These are phyloP conservation scores for Yarrowia sp. DNA, from an alignment of 805 yeast species.

Conservation along the genomic window DNA sequence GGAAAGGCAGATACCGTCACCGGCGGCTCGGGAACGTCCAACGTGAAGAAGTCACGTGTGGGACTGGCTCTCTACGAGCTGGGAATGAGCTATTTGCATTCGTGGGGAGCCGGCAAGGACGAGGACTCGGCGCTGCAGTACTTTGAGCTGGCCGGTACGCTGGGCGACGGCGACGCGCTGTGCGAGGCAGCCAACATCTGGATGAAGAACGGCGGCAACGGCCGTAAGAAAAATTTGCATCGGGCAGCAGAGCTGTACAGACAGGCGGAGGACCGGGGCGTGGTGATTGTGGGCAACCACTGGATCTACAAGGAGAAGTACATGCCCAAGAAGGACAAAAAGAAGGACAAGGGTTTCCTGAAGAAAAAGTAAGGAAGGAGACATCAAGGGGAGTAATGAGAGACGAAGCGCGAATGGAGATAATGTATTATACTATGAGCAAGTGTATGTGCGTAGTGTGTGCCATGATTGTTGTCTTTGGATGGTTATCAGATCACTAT, in stretches of 20 bases:
- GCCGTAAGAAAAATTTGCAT: slow-evolving; percentile 62
- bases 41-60: slow-evolving; percentile 44
- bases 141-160: slow-evolving; percentile 67
- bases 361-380: slow-evolving; percentile 38
- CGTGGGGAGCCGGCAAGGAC: slow-evolving; percentile 63
- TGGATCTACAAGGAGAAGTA: slow-evolving; percentile 81
- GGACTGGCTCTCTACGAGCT: slow-evolving; percentile 62
- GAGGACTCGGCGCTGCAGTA: slow-evolving; percentile 64
- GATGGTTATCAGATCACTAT: no score
- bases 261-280: slow-evolving; percentile 67
- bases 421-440: slow-evolving; percentile 9
- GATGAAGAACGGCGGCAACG: slow-evolving; percentile 59
- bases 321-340: slow-evolving; percentile 46
- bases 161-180: slow-evolving; percentile 75
- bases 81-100: slow-evolving; percentile 63
- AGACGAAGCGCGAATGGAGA: not conserved
- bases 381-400: not conserved
- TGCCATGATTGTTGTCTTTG: no score
- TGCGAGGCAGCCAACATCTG: slow-evolving; percentile 72
- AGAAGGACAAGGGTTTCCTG: slow-evolving; percentile 39
- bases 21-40: slow-evolving; percentile 18
- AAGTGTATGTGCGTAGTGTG: not conserved
- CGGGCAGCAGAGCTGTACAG: slow-evolving; percentile 77
- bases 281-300: slow-evolving; percentile 66
- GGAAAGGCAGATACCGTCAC: slow-evolving; percentile 31